Percentiles rank a stretch among this genome's conserved stretches.
Conservation (phyloP, 208 protist genomes). For the Leishmania gerbilli region DNA sequence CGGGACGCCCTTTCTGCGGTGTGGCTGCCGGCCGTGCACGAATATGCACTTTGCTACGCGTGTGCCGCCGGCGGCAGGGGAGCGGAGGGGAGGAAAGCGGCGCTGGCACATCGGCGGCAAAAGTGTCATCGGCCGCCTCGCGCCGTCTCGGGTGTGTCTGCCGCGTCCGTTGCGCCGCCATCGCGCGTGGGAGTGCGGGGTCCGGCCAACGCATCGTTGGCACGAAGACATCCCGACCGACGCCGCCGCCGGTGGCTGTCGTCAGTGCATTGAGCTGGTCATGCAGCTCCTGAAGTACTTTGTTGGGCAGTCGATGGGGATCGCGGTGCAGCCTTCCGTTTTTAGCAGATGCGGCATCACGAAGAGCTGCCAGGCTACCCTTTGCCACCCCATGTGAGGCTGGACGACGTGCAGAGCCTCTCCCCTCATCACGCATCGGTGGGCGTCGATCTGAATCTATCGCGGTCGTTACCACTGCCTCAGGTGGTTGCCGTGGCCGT, state of each 20-base stretch:
- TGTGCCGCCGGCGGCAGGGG: not conserved
- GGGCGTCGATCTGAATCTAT: not conserved
- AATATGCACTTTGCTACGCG: not conserved
- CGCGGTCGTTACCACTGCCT: not conserved
- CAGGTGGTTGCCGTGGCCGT: not conserved
- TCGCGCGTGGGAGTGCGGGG: not conserved
- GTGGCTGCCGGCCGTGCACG: not conserved
- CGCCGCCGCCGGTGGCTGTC: not conserved
- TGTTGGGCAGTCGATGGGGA: conserved; percentile 26
- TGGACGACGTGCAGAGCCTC: not conserved
- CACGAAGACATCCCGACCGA: conserved; percentile 10
- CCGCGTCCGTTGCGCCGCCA: not conserved
- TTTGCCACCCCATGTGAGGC: not conserved
- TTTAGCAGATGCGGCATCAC: not conserved
- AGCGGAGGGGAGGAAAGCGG: conserved; percentile 15
- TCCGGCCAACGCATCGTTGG: conserved; percentile 22
- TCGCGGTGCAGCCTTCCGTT: conserved; percentile 15
- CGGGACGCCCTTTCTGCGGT: conserved; percentile 10
- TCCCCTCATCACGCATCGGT: not conserved
- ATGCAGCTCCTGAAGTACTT: conserved; percentile 33
- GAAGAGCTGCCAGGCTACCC: not conserved
- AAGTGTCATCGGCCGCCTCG: not conserved
- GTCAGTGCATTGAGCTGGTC: conserved; percentile 21
- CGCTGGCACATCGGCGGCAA: conserved; percentile 4
- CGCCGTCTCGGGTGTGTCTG: not conserved